Percentiles rank a stretch among this genome's conserved stretches.
Conservation (phyloP, 169 alveolate species). For the Perkinsus marinus region DNA sequence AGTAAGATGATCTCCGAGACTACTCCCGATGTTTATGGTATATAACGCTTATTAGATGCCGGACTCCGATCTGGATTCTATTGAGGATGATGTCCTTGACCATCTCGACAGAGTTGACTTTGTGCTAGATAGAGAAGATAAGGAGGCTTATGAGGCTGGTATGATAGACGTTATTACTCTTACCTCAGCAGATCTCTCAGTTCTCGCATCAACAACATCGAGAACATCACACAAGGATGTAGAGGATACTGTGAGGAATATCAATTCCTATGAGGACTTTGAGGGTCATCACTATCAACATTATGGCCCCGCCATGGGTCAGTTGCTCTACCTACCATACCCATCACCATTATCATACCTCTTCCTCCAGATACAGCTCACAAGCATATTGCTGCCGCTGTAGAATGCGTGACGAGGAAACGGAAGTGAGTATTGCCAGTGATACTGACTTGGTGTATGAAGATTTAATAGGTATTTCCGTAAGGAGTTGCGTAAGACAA, state of each 20-base stretch:
- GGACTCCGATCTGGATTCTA: neutral
- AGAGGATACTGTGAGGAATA: neutral
- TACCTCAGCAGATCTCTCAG: neutral
- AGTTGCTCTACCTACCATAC: neutral
- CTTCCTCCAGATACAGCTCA: neutral
- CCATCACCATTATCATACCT: neutral
- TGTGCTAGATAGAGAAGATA: neutral
- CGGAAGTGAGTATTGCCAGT: neutral
- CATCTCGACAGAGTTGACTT: neutral
- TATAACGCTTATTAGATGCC: neutral
- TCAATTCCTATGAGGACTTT: neutral
- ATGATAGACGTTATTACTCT: neutral
- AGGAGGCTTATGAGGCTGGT: neutral
- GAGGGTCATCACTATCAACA: neutral
- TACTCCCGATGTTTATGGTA: too few species aligned
- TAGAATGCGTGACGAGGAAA: neutral
- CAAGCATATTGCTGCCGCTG: neutral
- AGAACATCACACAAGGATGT: neutral
- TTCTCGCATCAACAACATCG: neutral
- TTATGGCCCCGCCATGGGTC: neutral
- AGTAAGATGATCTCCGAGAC: neutral
- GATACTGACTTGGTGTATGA: neutral
- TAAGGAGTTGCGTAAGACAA: neutral
- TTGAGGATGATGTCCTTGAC: neutral
- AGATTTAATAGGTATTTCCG: neutral